These are phyloP conservation scores for Mayamaea pseudoterrestris DNA, from an alignment of 108 stramenopile genomes.

Conservation along the genomic window DNA sequence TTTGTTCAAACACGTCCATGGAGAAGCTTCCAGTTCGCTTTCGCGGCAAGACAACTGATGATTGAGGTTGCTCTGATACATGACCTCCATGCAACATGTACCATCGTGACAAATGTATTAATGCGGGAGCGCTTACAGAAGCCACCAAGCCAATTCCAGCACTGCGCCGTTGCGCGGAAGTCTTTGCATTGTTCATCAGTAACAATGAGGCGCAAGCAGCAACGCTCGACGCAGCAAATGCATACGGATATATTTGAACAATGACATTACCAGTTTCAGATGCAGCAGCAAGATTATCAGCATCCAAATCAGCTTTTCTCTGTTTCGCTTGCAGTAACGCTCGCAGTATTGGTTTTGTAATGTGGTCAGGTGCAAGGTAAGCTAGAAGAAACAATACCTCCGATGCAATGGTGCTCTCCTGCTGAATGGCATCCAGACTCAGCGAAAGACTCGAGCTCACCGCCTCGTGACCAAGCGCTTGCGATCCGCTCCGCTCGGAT, in stretches of 20 bases:
- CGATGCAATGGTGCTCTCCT: conserved; percentile 25
- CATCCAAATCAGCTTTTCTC: conserved; percentile 8
- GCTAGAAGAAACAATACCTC: conserved; percentile 33
- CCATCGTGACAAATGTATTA: neutral
- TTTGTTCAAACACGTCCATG: conserved; percentile 31
- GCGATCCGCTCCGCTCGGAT: conserved; percentile 28
- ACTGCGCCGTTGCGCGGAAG: neutral
- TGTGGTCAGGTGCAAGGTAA: conserved; percentile 44
- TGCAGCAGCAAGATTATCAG: conserved; percentile 3
- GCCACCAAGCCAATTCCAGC: neutral
- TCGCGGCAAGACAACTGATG: neutral
- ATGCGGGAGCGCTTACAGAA: too few species aligned
- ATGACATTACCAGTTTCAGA: too few species aligned
- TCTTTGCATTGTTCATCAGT: neutral
- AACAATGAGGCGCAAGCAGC: neutral
- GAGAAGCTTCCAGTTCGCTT: neutral
- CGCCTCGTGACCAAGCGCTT: conserved; percentile 21
- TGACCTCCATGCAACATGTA: too few species aligned
- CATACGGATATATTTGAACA: too few species aligned
- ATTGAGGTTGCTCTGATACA: too few species aligned
- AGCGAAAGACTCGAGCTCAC: conserved; percentile 46
- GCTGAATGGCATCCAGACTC: conserved; percentile 33
- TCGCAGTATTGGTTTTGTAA: conserved; percentile 40
- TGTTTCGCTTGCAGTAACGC: conserved; percentile 21
- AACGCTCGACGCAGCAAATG: neutral